Base-by-base conservation (phyloP, 257 asterid species). In the Fraxinus pennsylvanica region DNA sequence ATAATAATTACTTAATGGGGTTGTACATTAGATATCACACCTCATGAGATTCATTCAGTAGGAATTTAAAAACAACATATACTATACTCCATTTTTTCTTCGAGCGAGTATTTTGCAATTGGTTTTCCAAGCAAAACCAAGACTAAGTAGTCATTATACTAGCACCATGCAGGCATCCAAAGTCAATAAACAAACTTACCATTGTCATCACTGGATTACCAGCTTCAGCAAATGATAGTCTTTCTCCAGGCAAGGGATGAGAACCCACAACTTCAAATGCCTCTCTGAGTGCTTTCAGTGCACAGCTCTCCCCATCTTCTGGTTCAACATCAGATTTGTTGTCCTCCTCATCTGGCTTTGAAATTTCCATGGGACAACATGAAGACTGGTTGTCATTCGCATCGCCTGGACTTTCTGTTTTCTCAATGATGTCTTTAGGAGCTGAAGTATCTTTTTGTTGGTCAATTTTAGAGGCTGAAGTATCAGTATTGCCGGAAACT, bases 151-250 rank as follows among this genome's bases (percentile, higher is more conserved):
- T 15, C 47, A 69, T 63, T 35, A 14, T 50, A 15, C 15, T 61
- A 52, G 52, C 39, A 50, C 10, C 12, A 59, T 59, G 21, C 13
- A 2, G 50, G 50, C 50, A 43, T 43, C 50, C 14, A 59, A 21
- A n/a, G 57, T 47, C 57, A 47, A 33, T 75, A 81, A 67, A 81
- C 29, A n/a, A 45, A 78, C 97, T 75, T 91, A 96, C 99, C 96
- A 93, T 74, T 80, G 97, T 76, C 98, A 96, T 92, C 84, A 91
- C 99, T 74, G 99, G 98, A 80, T 96, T 96, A 75, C 94, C 93
- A 82, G 92, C 91, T 81, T 90, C 94, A 63, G 96, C 95, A 85
- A 96, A 93, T 5, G 97, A 96, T 69, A 87, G 82, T 76, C 52
- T 85, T 82, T 85, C 93, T 50, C 85, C 91, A 57, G 92, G 89